Conservation (phyloP, 768 basidiomycete species). For the Omphalotus guepiniiformis region DNA sequence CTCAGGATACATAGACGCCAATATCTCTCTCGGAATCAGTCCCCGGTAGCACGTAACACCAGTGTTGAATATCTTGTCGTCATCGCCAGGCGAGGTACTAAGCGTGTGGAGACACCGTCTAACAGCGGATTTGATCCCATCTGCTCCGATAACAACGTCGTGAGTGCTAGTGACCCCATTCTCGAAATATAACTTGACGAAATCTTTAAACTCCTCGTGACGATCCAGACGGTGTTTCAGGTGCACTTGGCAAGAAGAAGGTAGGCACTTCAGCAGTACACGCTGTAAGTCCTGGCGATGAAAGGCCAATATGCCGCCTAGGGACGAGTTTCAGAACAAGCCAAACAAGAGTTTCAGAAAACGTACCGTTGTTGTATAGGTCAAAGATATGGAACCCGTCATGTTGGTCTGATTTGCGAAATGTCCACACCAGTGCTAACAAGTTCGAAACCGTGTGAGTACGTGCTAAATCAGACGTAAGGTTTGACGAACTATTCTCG, state of each 20-base stretch:
- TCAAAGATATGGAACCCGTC: too few species aligned
- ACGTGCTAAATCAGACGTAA: too few species aligned
- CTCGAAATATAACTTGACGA: conserved; percentile 5
- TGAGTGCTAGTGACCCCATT: not conserved
- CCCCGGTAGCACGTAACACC: conserved; percentile 35
- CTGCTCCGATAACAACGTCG: conserved; percentile 8
- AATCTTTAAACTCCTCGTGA: not conserved
- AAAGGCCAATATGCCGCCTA: conserved; percentile 5
- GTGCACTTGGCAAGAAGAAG: conserved; percentile 5
- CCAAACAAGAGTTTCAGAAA: too few species aligned
- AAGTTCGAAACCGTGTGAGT: too few species aligned
- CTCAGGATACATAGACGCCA: conserved; percentile 24
- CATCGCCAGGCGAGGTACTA: too few species aligned
- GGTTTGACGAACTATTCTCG: too few species aligned
- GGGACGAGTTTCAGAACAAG: too few species aligned
- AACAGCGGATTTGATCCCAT: conserved; percentile 8
- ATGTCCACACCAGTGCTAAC: too few species aligned
- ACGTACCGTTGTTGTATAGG: too few species aligned
- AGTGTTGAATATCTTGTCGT: conserved; percentile 33
- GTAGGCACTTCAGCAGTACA: not conserved
- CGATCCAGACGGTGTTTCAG: conserved; percentile 3
- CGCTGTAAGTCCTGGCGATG: conserved; percentile 6
- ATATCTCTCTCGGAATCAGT: conserved; percentile 24
- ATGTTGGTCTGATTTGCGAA: too few species aligned
- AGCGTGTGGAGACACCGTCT: too few species aligned